phyloP scores from a whole-genome alignment of 2,329 filamentous ascomycete genomes.

The Monosporascus cannonballus region DNA sequence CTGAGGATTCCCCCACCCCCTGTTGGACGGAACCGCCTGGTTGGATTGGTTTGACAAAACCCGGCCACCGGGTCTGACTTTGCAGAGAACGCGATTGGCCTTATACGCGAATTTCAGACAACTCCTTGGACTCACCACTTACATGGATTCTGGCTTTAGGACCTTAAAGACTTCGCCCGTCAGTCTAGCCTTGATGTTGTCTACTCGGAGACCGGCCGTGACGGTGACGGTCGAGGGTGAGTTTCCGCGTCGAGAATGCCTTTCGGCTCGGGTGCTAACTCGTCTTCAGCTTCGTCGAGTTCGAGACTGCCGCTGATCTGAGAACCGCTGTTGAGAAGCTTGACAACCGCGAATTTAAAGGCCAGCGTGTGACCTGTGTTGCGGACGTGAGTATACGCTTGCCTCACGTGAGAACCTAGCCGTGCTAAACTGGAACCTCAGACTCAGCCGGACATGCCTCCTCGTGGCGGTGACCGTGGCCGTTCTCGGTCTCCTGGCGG shows the following conservation, averaged over 20 bases:
- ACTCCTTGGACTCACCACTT: constrained; percentile 62
- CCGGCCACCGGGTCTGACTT: constrained; percentile 28
- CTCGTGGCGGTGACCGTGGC: constrained; percentile 61
- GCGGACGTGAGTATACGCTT: constrained; percentile 64
- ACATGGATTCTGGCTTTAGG: constrained; percentile 81
- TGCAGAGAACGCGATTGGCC: constrained; percentile 22
- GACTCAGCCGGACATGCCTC: constrained; percentile 73
- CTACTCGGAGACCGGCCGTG: constrained; percentile 92
- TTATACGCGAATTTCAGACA: constrained; percentile 24
- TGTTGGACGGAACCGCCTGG: constrained; percentile 21
- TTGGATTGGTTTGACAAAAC: constrained; percentile 27
- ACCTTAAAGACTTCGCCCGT: constrained; percentile 98
- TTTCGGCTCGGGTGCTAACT: constrained; percentile 3
- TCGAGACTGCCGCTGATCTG: constrained; percentile 86
- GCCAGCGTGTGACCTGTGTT: constrained; percentile 75
- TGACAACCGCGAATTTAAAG: constrained; percentile 89
- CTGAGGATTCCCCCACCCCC: constrained; percentile 19
- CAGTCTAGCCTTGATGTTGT: constrained; percentile 96
- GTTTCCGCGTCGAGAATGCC: constrained; percentile 26
- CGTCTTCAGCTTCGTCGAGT: constrained; percentile 80
- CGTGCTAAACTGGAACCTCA: constrained; percentile 30
- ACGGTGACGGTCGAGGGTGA: constrained; percentile 88
- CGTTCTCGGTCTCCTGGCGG: constrained; percentile 68
- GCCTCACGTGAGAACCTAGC: neutral
- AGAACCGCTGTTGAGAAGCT: constrained; percentile 92